These are phyloP conservation scores for Pilasporangium apinafurcum DNA, from an alignment of 352 stramenopile genomes.

Conservation along the genomic window DNA sequence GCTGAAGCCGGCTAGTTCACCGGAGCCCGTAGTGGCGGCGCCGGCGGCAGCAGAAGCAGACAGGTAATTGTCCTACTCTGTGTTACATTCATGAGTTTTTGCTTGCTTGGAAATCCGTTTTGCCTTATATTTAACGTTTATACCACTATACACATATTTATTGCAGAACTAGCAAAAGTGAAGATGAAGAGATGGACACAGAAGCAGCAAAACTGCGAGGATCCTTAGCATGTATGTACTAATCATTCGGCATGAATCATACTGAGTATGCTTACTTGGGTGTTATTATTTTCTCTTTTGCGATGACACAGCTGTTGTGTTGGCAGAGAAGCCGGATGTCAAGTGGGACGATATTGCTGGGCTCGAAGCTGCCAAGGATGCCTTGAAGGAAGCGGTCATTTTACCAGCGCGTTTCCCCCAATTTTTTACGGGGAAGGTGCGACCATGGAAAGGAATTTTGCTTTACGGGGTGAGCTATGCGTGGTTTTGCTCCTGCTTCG, in stretches of 20 bases:
- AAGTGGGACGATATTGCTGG: slow-evolving; percentile 98
- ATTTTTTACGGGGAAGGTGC: slow-evolving; percentile 92
- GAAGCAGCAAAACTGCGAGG: slow-evolving; percentile 95
- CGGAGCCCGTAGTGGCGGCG: slow-evolving; percentile 53
- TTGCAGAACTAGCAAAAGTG: slow-evolving; percentile 66
- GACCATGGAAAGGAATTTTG: slow-evolving; percentile 96
- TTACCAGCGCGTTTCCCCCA: slow-evolving; percentile 95
- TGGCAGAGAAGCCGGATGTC: slow-evolving; percentile 91
- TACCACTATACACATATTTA: not conserved
- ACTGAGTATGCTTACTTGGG: not conserved
- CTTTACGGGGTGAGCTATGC: slow-evolving; percentile 91
- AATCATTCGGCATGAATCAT: too few relatives aligned
- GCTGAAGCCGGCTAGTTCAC: slow-evolving; percentile 53
- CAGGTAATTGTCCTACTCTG: slow-evolving; percentile 61
- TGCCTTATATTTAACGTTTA: not conserved
- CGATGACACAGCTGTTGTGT: slow-evolving; percentile 55
- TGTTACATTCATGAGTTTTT: not conserved
- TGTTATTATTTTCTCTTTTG: not conserved
- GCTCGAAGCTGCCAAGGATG: slow-evolving; percentile 95
- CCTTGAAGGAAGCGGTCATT: slow-evolving; percentile 99
- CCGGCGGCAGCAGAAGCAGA: slow-evolving; percentile 57
- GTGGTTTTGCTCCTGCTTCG: not conserved
- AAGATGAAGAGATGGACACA: slow-evolving; percentile 90
- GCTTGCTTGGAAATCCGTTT: not conserved
- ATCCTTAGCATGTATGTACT: slow-evolving; percentile 83